Conservation (phyloP, 2,329 filamentous ascomycete species). For the Pseudocercospora macadamiae region DNA sequence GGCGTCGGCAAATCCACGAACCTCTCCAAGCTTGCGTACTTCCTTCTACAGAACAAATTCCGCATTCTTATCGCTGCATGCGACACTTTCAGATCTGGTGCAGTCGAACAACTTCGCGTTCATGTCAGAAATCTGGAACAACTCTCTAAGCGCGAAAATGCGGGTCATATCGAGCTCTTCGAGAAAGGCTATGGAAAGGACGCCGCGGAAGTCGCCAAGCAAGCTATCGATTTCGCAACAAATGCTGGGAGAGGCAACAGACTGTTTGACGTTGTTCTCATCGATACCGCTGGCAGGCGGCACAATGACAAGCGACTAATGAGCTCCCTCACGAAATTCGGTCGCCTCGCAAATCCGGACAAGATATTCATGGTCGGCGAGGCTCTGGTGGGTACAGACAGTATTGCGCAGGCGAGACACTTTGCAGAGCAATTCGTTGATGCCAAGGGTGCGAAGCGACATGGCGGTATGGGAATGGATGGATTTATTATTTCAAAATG, state of each 20-base stretch:
- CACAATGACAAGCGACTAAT: conserved; percentile 97
- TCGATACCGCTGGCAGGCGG: conserved; percentile 90
- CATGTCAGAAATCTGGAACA: conserved; percentile 94
- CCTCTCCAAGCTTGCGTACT: conserved; percentile 96
- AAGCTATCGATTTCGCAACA: conserved; percentile 80
- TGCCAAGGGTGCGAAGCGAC: conserved; percentile 38
- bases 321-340: conserved; percentile 96
- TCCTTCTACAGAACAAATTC: conserved; percentile 95
- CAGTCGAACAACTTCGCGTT: conserved; percentile 94
- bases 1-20: conserved; percentile 98
- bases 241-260: conserved; percentile 52
- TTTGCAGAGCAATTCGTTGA: conserved; percentile 83
- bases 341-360: conserved; percentile 91
- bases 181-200: conserved; percentile 98
- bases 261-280: conserved; percentile 86
- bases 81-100: conserved; percentile 95
- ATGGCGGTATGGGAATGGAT: conserved; percentile 74
- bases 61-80: conserved; percentile 91
- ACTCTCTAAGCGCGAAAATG: conserved; percentile 78
- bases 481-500: conserved; percentile 99
- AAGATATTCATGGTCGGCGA: conserved; percentile 98
- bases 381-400: conserved; percentile 93
- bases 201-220: conserved; percentile 90
- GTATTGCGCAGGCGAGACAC: conserved; percentile 91
- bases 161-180: conserved; percentile 83